Base-by-base conservation (phyloP, 768 basidiomycete genomes). In the Tephrocybe sp. region DNA sequence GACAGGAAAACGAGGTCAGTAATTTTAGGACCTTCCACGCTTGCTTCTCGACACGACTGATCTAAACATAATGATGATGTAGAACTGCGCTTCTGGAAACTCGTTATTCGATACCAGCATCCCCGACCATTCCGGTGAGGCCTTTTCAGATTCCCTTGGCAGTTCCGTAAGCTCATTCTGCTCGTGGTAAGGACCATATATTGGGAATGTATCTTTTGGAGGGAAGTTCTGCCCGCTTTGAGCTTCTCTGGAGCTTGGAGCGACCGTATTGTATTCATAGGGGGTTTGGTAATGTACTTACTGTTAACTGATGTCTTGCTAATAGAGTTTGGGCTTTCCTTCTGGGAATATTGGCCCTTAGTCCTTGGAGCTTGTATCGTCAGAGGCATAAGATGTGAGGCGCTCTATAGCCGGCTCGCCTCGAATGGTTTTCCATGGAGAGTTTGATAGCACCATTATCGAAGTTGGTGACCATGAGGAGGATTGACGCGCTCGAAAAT, bases 1-100 rank as follows among this genome's bases (percentile, higher is more conserved):
- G 73, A 10, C 71, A 76, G 55, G 73, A 75, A 61, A 74, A 76
- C 52, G 44, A 59, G 48, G 62, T 64, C 4, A 30, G 50, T 39
- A 5, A 10, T 15, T 10, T 36, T n/a, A n/a, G n/a, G n/a, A n/a
- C 11, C 15, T 36, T 36, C 34, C 15, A 17, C 38, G 7, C 34
- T 8, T n/a, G 38, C 12, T 20, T 39, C 18, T 17, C 20, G 5
- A 3, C n/a, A n/a, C 7, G 38, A 8, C 38, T 20, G 4, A 2
- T 39, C 38, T 20, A 7, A 4, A 36, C 34, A n/a, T 36, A 18
- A 17, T 25, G 14, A 8, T 38, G 14, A 3, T 50, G 28, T 50
- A 66, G 57, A 61, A 68, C 37, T 68, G 68, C 51, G 51, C 59
- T 10, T 56, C 61, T 4, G 59, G 56, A 2, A 64, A 67, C 15